A percentile compares a stretch with the other conserved stretches of the same genome.
These are phyloP conservation scores for Moesziomyces parantarcticus DNA, from an alignment of 1,284 basidiomycete genomes.

Conservation along the genomic window DNA sequence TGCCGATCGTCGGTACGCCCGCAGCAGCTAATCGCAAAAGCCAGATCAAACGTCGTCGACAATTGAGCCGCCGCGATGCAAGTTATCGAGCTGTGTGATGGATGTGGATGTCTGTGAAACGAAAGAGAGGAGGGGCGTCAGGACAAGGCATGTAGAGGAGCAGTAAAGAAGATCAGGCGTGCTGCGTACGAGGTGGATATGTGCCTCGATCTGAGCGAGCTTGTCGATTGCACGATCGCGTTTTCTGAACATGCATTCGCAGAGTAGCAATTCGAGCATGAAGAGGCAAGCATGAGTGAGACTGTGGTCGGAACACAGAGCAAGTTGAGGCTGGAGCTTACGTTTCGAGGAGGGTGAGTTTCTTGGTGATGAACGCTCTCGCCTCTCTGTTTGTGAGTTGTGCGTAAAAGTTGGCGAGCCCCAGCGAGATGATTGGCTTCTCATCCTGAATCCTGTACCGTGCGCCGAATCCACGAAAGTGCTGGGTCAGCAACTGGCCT, in stretches of 20 bases:
- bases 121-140: neutral
- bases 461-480: no score
- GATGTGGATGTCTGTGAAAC: constrained; percentile 32
- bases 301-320: no score
- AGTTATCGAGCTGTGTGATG: constrained; percentile 49
- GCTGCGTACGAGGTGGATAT: constrained; percentile 43
- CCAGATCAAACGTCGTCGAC: constrained; percentile 26
- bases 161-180: neutral
- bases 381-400: constrained; percentile 44
- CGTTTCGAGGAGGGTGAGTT: constrained; percentile 40
- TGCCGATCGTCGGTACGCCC: no score
- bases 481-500: neutral
- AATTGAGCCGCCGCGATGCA: constrained; percentile 46
- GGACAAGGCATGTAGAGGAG: no score
- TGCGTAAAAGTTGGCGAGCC: constrained; percentile 46
- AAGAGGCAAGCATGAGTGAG: neutral
- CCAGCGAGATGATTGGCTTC: constrained; percentile 40
- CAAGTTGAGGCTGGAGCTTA: constrained; percentile 2
- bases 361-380: constrained; percentile 47
- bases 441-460: constrained; percentile 20
- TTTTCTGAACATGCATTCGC: no score
- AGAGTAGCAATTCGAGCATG: no score
- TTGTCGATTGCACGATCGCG: constrained; percentile 41
- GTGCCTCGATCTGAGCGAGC: constrained; percentile 49
- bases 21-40: neutral